Evolutionary conservation across 352 stramenopile species (phyloP), one percentile per base, ranked within the genome.

Genomic region (Pythium brachiatum): DNA sequence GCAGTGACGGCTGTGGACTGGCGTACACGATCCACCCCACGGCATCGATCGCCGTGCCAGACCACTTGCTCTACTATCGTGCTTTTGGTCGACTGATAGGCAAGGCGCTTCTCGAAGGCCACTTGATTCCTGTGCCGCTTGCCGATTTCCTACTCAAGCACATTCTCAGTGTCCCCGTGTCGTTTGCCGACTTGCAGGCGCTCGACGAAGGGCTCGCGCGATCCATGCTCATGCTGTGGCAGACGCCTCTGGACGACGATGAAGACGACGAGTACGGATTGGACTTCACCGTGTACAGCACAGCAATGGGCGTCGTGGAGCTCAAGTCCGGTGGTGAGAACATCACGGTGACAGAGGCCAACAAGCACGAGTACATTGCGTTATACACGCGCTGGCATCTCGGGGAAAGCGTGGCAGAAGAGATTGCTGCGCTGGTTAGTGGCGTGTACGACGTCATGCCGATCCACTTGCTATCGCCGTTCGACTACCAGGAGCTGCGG

Each of bases 401-500:
- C 83, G 3, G 83, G 74, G 76, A 53, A 76, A 21, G 72, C 70
- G 74, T 90, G 2, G 69, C 69, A 3, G 68, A 76, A 41, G 73
- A 90, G 58, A 60, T 89, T 38, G 75, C 84, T 34, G 79, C 74
- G 3, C 79, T 89, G 51, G 60, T 99, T 25, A 91, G 83, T 50
- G 97, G 96, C 25, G 89, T 99, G 50, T 98, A 98, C 71, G 93
- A 99, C 61, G 89, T 99, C 16, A 90, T 99, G 64, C 97, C 97
- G 2, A 88, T 94, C 43, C 78, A 96, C 25, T 79, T 99, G 47
- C 68, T 99, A 23, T 89, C 97, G 53, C 79, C 97, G 8, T 99
- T 99, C 72, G 97, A 99, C 71, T 96, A 95, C 27, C 95, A 99
- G 78, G 96, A 99, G 75, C 78, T 99, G 7, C 96, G 99, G 66